These are phyloP conservation scores for Dictyostelium discoideum DNA, from an alignment of 78 protist species.

Conservation along the genomic window DNA sequence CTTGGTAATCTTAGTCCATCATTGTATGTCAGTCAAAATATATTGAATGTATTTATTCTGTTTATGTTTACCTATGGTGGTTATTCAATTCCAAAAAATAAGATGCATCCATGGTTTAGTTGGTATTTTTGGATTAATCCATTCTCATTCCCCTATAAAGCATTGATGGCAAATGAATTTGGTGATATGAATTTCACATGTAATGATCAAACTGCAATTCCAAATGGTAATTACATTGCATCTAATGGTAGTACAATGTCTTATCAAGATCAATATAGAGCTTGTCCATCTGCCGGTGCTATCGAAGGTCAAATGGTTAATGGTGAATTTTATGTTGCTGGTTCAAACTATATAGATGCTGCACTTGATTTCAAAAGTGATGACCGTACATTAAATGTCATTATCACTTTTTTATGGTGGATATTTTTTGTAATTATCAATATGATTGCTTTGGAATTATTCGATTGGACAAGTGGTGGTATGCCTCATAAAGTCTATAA, in stretches of 20 bases:
- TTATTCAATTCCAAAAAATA: slow-evolving; percentile 17
- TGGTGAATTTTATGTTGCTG: slow-evolving; percentile 13
- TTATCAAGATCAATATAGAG: neutral
- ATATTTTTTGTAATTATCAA: slow-evolving; percentile 1
- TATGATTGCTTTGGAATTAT: slow-evolving; percentile 37
- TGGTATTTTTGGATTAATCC: slow-evolving; percentile 68
- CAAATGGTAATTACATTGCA: slow-evolving; percentile 25
- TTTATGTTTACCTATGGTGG: slow-evolving; percentile 60
- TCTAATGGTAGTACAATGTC: neutral
- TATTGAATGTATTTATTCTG: slow-evolving; percentile 15
- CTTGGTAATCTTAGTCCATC: slow-evolving; percentile 63
- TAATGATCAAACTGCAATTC: slow-evolving; percentile 18
- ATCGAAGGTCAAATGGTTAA: neutral
- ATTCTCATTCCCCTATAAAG: slow-evolving; percentile 41
- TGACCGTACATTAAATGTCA: slow-evolving; percentile 14
- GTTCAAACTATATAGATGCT: neutral
- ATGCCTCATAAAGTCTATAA: slow-evolving; percentile 61
- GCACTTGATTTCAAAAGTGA: slow-evolving; percentile 2
- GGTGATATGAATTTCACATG: neutral
- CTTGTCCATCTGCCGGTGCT: slow-evolving; percentile 38
- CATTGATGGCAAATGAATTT: slow-evolving; percentile 60
- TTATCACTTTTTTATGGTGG: slow-evolving; percentile 20
- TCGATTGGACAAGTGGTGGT: slow-evolving; percentile 48
- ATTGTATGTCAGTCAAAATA: slow-evolving; percentile 40
- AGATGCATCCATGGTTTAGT: slow-evolving; percentile 70